Evolutionary conservation across 139 green algal genomes (phyloP).

Genomic region (Coelastrella sp.): DNA sequence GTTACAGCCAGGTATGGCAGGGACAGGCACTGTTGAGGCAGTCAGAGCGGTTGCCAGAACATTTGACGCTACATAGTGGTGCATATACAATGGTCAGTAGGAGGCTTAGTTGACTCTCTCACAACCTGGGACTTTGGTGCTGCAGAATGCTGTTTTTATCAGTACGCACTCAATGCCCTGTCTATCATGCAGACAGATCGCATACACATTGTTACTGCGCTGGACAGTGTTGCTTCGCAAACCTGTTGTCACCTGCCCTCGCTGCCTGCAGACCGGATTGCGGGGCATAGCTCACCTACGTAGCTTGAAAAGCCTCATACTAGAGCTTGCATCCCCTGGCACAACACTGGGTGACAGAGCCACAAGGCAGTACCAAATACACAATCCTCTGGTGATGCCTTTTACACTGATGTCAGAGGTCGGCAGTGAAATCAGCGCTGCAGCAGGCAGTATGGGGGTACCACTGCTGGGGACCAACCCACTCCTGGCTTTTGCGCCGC

Average conservation of each 20-base stretch:
- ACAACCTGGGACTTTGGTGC: too few species aligned
- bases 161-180: too few species aligned
- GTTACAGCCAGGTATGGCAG: slow-evolving; percentile 33
- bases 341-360: neutral
- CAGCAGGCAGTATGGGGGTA: slow-evolving; percentile 14
- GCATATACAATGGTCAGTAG: too few species aligned
- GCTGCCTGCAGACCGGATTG: neutral
- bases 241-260: neutral
- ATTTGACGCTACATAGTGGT: too few species aligned
- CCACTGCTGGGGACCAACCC: slow-evolving; percentile 15
- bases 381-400: neutral
- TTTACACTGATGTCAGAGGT: neutral
- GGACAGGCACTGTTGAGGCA: too few species aligned
- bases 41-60: too few species aligned
- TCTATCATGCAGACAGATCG: too few species aligned
- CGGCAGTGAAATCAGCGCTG: neutral
- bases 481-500: slow-evolving; percentile 1
- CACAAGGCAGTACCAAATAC: neutral
- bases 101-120: too few species aligned
- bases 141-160: too few species aligned
- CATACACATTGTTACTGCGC: too few species aligned
- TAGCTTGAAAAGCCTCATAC: neutral
- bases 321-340: slow-evolving; percentile 8
- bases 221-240: too few species aligned
- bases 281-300: neutral